Conservation (phyloP, 768 basidiomycete genomes). For the Boletus rufocinnamomeus region DNA sequence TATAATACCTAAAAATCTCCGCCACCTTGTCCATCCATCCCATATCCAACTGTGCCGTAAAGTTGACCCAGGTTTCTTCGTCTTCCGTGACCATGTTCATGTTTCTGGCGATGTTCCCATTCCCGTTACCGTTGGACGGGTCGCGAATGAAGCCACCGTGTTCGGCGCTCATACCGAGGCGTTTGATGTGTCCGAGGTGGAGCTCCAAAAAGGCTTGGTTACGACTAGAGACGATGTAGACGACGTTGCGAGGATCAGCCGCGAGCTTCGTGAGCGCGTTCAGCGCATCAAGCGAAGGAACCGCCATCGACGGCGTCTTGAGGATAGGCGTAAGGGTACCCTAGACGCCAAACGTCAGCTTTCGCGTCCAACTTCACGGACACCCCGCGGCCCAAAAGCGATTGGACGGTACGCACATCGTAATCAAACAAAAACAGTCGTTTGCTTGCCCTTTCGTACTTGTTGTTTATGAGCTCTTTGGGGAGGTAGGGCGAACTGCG, state of each 20-base stretch:
- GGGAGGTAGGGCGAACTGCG: conserved; percentile 86
- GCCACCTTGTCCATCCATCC: conserved; percentile 95
- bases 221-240: conserved; percentile 97
- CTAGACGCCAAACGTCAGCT: conserved; percentile 38
- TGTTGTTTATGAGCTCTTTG: conserved; percentile 53
- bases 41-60: conserved; percentile 95
- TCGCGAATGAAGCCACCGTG: conserved; percentile 91
- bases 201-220: conserved; percentile 90
- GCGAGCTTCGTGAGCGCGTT: conserved; percentile 71
- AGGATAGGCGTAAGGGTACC: conserved; percentile 98
- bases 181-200: conserved; percentile 82
- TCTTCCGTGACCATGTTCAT: background rate
- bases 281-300: conserved; percentile 75
- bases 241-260: conserved; percentile 83
- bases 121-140: conserved; percentile 48
- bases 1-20: conserved; percentile 96
- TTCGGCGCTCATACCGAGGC: conserved; percentile 91
- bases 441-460: conserved; percentile 74
- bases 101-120: too few relatives aligned
- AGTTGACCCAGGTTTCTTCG: conserved; percentile 69
- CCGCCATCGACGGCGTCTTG: conserved; percentile 85
- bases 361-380: too few relatives aligned
- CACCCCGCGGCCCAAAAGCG: too few relatives aligned
- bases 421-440: conserved; percentile 94
- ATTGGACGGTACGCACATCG: conserved; percentile 58